Base-by-base conservation (phyloP, 331 rosid genomes). In the Quercus tomentella region DNA sequence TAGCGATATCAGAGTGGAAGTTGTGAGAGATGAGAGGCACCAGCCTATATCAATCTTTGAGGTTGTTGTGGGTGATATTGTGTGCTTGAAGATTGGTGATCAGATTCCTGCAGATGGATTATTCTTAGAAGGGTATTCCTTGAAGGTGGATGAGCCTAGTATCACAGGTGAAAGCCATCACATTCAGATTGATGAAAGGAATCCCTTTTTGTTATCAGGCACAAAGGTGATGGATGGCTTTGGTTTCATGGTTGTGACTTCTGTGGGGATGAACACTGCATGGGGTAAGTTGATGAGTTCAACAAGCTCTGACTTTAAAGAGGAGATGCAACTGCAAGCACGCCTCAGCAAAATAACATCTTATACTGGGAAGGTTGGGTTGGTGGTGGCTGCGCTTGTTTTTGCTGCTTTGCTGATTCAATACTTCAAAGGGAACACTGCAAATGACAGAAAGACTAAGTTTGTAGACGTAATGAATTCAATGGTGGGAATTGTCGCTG, bases 201-300 rank as follows among this genome's bases (percentile, higher is more conserved):
- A 75, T 41, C 89, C 83, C 7, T 86, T 86, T 21, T 3, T 86
- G 73, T 51, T 83, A 22, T 86, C 87, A 0, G 87, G 89, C 22
- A 86, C 89, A 2, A 86, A 86, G 79, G 87, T 83, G 25, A 74
- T 54, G 0, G 89, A 86, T 72, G 89, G 89, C 15, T 83, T 69
- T 62, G 89, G 89, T 10, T 17, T 72, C n/a, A 83, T 82, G 89
- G 56, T 86, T 28, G 87, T 83, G 10, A 82, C 83, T 21, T 83
- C 87, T 23, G 89, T 86, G 37, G 89, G 85, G 23, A 77, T 75
- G 83, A 81, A 77, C 78, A 84, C 88, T 1, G 58, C 75, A 2
- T 84, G 87, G 84, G 89, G 89, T 0, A 78, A 82, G 78, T 77
- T 82, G 89, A 86, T 82, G 89, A 77, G 89, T 56, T 78, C 79